Percentiles rank a stretch among this genome's conserved stretches.
Conservation (phyloP, 2,329 filamentous ascomycete species). For the Magnaporthiopsis rhizophila region DNA sequence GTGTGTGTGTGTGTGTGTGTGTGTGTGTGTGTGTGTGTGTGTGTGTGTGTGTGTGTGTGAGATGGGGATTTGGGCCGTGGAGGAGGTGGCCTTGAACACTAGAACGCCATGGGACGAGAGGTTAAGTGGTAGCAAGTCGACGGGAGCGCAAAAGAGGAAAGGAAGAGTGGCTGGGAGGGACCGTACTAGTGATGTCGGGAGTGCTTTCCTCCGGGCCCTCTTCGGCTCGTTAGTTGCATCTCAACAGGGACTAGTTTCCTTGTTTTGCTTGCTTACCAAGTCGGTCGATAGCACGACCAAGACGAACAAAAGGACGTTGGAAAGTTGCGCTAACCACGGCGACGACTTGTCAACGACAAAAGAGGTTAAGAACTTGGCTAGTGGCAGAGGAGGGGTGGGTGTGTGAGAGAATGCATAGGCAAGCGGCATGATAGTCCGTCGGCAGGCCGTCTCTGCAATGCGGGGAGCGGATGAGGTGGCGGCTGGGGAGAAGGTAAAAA, state of each 20-base stretch:
- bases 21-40: too few relatives aligned
- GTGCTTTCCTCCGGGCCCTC: neutral
- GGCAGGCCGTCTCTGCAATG: neutral
- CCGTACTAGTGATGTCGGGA: neutral
- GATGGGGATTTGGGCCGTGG: neutral
- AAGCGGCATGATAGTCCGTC: too few relatives aligned
- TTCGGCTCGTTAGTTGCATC: neutral
- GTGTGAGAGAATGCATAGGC: too few relatives aligned
- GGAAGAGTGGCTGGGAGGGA: neutral
- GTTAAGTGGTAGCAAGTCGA: neutral
- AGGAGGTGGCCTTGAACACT: too few relatives aligned
- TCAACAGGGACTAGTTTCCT: neutral
- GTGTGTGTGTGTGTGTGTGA: neutral
- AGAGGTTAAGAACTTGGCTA: too few relatives aligned
- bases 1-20: too few relatives aligned
- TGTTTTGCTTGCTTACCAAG: neutral
- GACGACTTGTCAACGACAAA: neutral
- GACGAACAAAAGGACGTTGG: neutral
- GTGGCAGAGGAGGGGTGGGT: too few relatives aligned
- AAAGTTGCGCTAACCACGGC: neutral
- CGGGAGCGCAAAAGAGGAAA: neutral
- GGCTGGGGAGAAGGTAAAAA: neutral
- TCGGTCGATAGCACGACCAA: neutral
- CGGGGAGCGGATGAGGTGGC: neutral
- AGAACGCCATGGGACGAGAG: neutral